Percentiles rank a stretch among this genome's conserved stretches.
Conservation (phyloP, 768 basidiomycete genomes). For the Tephrocybe sp. region DNA sequence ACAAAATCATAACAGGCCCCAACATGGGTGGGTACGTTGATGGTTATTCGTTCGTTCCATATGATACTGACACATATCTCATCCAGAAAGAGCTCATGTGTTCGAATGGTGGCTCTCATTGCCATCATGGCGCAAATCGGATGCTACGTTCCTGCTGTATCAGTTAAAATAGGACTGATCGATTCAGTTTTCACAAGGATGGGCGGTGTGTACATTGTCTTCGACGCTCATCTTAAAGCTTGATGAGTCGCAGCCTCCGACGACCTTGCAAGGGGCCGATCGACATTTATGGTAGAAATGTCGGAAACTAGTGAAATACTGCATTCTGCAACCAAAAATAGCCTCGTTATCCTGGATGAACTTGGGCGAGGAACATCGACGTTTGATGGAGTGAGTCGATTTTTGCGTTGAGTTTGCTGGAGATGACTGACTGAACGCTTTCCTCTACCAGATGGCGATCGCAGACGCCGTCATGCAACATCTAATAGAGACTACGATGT, state of each 20-base stretch:
- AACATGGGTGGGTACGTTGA: constrained; percentile 73
- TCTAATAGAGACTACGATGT: constrained; percentile 54
- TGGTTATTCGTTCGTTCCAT: background rate
- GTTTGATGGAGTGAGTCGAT: constrained; percentile 70
- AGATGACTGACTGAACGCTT: background rate
- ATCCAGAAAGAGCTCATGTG: constrained; percentile 77
- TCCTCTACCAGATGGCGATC: constrained; percentile 69
- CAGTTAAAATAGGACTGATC: constrained; percentile 73
- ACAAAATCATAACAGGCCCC: constrained; percentile 80
- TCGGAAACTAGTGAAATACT: constrained; percentile 91
- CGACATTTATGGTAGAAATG: constrained; percentile 98
- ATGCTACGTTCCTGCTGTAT: constrained; percentile 82
- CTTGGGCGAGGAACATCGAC: constrained; percentile 91
- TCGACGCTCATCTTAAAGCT: constrained; percentile 3
- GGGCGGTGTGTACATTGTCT: constrained; percentile 58
- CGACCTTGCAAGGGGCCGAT: constrained; percentile 81
- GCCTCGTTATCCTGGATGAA: constrained; percentile 89
- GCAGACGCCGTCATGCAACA: constrained; percentile 80
- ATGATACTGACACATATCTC: background rate
- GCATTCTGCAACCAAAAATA: constrained; percentile 66
- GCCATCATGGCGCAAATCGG: constrained; percentile 91
- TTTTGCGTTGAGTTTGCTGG: background rate
- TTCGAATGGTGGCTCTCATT: constrained; percentile 77
- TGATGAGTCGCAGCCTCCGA: constrained; percentile 63
- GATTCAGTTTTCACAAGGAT: constrained; percentile 88